Evolutionary conservation across 139 green algal genomes (phyloP).

Genomic region (Chlorella sp.): DNA sequence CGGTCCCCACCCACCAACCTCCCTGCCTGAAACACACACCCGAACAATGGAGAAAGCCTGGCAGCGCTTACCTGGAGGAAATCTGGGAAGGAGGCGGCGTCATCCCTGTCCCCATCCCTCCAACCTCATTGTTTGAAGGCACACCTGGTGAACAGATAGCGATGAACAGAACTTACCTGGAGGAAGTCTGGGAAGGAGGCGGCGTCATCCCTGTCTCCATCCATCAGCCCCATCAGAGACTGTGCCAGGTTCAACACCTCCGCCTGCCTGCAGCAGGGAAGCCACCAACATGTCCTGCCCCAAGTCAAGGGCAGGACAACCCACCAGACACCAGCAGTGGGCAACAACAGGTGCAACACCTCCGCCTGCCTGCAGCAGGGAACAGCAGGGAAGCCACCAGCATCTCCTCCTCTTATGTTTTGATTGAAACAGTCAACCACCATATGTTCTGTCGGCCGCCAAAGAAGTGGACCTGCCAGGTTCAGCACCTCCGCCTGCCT

Average conservation of each 20-base stretch:
- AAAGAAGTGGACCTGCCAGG: no score
- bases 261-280: neutral
- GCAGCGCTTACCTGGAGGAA: no score
- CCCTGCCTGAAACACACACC: neutral
- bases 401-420: no score
- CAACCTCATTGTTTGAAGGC: no score
- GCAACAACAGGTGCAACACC: neutral
- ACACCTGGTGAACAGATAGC: no score
- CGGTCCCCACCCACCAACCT: constrained; percentile 27
- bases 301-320: no score
- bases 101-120: neutral
- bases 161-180: neutral
- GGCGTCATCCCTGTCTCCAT: constrained; percentile 22
- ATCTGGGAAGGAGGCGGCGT: no score
- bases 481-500: constrained; percentile 27
- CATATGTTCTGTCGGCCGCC: no score
- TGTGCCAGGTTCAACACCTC: constrained; percentile 35
- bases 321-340: no score
- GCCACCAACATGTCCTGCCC: no score
- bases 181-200: constrained; percentile 32
- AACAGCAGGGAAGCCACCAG: no score
- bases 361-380: neutral
- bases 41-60: neutral
- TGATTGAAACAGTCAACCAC: no score
- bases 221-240: constrained; percentile 32